Percentiles rank a stretch among this genome's conserved stretches.
Evolutionary conservation across 2,329 filamentous ascomycete genomes (phyloP).

Genomic region (Pseudocercospora fuligena): DNA sequence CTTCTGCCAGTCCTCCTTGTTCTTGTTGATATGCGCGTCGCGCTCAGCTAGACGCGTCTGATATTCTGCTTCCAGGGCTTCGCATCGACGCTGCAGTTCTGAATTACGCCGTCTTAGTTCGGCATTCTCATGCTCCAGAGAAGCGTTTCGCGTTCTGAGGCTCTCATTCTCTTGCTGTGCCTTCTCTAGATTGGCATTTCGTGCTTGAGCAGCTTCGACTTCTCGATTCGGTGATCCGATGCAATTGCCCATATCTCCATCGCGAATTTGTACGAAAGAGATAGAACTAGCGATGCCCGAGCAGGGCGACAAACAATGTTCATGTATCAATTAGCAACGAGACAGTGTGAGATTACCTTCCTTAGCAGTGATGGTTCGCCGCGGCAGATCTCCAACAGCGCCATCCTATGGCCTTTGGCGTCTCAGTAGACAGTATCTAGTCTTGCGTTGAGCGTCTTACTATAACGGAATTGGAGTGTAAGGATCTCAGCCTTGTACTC

Average conservation of each 20-base stretch:
- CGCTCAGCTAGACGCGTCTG: background rate
- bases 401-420: background rate
- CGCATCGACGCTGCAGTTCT: background rate
- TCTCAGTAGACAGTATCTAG: background rate
- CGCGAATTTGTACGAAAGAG: background rate
- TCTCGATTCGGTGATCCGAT: background rate
- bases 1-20: background rate
- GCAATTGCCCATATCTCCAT: background rate
- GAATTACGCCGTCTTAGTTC: background rate
- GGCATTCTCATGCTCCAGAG: background rate
- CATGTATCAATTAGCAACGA: background rate
- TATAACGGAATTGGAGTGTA: background rate
- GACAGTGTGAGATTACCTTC: background rate
- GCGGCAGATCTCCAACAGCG: background rate
- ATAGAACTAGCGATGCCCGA: background rate
- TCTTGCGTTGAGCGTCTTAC: background rate
- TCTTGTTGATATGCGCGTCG: background rate
- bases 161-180: background rate
- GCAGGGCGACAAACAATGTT: background rate
- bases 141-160: background rate
- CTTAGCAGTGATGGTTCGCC: background rate
- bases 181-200: conserved; percentile 3
- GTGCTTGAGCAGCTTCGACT: background rate
- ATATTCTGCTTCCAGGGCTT: background rate
- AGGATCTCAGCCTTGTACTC: background rate